Base-by-base conservation (phyloP, 305 asterid genomes). In the Fraxinus floribunda region DNA sequence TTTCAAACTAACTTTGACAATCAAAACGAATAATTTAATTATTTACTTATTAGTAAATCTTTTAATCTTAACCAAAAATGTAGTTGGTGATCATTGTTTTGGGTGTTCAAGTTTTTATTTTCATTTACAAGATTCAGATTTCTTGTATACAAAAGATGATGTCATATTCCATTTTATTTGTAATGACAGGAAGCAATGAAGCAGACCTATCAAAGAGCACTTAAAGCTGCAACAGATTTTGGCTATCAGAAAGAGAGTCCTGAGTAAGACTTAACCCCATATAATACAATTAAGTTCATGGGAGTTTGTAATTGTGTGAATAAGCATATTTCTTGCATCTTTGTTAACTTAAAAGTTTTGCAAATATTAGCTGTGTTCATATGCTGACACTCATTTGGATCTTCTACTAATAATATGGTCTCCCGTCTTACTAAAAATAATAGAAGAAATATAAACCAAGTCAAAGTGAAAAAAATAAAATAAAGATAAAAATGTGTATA, bases 221-320 rank as follows among this genome's bases (percentile, higher is more conserved):
- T 93, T 10, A 96, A 96, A 89, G 93, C 98, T 76, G 98, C 98
- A 72, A 41, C 89, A 29, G 99, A 96, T 86, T 94, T 93, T 72
- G 98, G 98, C 79, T 94, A 94, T 86, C 97, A 85, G 85, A 96
- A 96, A 90, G 99, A 94, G 88, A 91, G 95, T 88, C 98, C 98
- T 1, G 99, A 94, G 98, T 96, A 96, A 92, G 94, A 26, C 88
- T 78, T 72, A 71, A 6, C 82, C 77, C 32, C 79, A 78, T 36
- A 18, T 3, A 13, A 66, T 55, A 29, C 77, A 71, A 70, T 30
- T 9, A 13, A 62, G 32, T 57, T 39, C 22, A n/a, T 3, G 57
- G 62, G 62, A 52, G 20, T 52, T 46, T 16, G 62, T 52, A 52
- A 30, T 29, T 44, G 22, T 55, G 68, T 18, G 36, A 52, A 10